phyloP scores from a whole-genome alignment of 805 yeast genomes.

The Monosporozyma aquatica region DNA sequence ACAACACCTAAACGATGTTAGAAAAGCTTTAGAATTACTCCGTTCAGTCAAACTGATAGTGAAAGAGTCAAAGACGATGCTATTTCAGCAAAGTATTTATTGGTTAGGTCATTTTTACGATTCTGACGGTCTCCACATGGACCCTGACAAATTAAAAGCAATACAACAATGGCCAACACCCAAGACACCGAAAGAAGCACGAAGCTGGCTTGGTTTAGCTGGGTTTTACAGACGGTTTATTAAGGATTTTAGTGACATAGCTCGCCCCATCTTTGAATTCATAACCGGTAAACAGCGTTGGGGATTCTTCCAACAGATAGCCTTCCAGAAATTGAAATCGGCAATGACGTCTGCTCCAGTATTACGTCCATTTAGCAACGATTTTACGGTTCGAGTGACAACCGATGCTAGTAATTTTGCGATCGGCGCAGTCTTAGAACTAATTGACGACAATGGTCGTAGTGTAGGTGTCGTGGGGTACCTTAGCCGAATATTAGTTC shows the following conservation, averaged over 20 bases:
- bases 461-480: neutral
- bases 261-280: too few relatives aligned
- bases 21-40: neutral
- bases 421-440: neutral
- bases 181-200: neutral
- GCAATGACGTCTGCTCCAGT: neutral
- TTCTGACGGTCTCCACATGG: neutral
- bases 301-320: neutral
- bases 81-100: neutral
- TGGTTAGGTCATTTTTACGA: neutral
- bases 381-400: neutral
- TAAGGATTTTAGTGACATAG: too few relatives aligned
- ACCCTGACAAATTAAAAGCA: neutral
- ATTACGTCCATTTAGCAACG: neutral
- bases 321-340: neutral
- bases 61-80: neutral
- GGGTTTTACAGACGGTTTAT: neutral
- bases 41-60: neutral
- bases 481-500: neutral
- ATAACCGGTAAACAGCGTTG: neutral
- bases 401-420: constrained; percentile 2
- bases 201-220: neutral
- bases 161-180: neutral
- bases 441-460: neutral
- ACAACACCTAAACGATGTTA: neutral